A percentile compares a stretch with the other conserved stretches of the same genome.
These are phyloP conservation scores for Parastagonospora avenae DNA, from an alignment of 2,329 filamentous ascomycete genomes.

Conservation along the genomic window DNA sequence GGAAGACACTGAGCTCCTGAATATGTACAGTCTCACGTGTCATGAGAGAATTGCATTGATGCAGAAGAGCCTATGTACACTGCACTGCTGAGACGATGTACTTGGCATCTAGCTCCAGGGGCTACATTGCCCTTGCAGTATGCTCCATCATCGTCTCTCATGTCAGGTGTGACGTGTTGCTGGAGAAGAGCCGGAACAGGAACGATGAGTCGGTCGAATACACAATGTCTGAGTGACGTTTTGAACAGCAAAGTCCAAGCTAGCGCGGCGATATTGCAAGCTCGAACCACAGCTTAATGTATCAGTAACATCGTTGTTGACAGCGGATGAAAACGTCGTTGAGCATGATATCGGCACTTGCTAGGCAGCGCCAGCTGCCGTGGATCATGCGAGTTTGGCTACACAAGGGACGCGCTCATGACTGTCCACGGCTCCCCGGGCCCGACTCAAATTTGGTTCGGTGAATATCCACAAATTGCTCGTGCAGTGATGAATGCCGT, in stretches of 20 bases:
- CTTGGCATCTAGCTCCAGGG: background rate
- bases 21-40: background rate
- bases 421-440: slow-evolving; percentile 23
- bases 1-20: background rate
- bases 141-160: background rate
- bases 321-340: too few species aligned
- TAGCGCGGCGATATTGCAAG: too few species aligned
- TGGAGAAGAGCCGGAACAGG: too few species aligned
- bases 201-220: too few species aligned
- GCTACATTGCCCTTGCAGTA: background rate
- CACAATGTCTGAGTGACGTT: too few species aligned
- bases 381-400: too few species aligned
- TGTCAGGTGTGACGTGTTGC: background rate
- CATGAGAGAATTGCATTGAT: background rate
- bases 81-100: background rate
- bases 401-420: slow-evolving; percentile 1
- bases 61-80: background rate
- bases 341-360: too few species aligned
- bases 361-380: too few species aligned
- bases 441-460: slow-evolving; percentile 18
- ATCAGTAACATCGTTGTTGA: too few species aligned
- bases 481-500: slow-evolving; percentile 16
- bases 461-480: slow-evolving; percentile 27
- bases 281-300: too few species aligned
- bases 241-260: too few species aligned